These are phyloP conservation scores for Monilinia polystroma DNA, from an alignment of 2,329 filamentous ascomycete genomes.

Conservation along the genomic window DNA sequence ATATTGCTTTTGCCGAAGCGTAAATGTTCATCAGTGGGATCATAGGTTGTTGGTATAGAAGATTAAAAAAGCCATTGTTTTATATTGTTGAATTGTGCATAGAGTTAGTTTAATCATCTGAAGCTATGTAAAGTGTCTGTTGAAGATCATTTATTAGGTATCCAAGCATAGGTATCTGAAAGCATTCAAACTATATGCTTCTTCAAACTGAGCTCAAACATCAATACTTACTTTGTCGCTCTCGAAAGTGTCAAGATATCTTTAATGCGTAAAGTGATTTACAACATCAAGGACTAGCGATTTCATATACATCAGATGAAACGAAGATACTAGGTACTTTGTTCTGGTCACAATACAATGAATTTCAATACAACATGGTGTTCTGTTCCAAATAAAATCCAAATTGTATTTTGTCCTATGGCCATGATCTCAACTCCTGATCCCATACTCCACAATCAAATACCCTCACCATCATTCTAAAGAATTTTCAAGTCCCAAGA, in stretches of 20 bases:
- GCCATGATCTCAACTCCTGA: neutral
- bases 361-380: too few species aligned
- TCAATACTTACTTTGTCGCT: too few species aligned
- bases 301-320: neutral
- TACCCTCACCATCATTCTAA: neutral
- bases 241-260: too few species aligned
- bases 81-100: too few species aligned
- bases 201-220: too few species aligned
- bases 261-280: neutral
- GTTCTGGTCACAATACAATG: too few species aligned
- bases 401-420: neutral
- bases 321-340: too few species aligned
- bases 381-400: too few species aligned
- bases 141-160: neutral
- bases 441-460: neutral
- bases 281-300: neutral
- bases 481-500: neutral
- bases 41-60: neutral
- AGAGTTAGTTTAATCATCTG: too few species aligned
- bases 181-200: too few species aligned
- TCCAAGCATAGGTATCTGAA: too few species aligned
- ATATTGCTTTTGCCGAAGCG: conserved; percentile 32
- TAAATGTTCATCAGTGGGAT: neutral
- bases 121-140: too few species aligned
- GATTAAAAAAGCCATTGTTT: neutral